Conservation (phyloP, 495 filamentous ascomycete species). For the Neurospora tetrasperma region DNA sequence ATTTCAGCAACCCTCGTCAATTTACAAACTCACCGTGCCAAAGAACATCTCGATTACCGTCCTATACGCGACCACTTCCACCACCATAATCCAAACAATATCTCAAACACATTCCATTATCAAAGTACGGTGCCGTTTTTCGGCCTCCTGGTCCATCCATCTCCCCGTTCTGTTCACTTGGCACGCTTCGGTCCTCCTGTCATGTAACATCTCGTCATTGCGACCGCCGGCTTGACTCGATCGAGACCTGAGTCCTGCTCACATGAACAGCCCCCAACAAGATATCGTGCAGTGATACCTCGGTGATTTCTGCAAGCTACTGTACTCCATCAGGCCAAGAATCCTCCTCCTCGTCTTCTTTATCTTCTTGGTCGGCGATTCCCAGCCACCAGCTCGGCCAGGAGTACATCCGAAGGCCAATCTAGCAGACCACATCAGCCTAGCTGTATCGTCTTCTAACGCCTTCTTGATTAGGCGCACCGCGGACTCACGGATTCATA, state of each 20-base stretch:
- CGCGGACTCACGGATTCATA: background rate
- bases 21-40: background rate
- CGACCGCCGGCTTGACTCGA: background rate
- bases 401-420: background rate
- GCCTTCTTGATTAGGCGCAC: conserved; percentile 23
- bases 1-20: background rate
- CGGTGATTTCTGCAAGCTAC: background rate
- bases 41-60: background rate
- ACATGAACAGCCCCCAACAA: background rate
- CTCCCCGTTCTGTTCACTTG: background rate
- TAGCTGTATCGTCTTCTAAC: background rate
- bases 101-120: background rate
- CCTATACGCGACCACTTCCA: background rate
- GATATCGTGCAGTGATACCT: background rate
- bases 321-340: background rate
- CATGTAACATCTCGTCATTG: background rate
- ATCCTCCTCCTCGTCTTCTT: background rate
- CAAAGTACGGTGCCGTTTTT: background rate
- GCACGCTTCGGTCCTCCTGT: background rate
- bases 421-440: background rate
- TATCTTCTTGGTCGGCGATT: background rate
- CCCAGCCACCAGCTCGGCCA: conserved; percentile 10
- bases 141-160: background rate
- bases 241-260: background rate
- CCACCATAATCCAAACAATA: background rate